Conservation (phyloP, 495 filamentous ascomycete genomes). For the Penicillium canescens region DNA sequence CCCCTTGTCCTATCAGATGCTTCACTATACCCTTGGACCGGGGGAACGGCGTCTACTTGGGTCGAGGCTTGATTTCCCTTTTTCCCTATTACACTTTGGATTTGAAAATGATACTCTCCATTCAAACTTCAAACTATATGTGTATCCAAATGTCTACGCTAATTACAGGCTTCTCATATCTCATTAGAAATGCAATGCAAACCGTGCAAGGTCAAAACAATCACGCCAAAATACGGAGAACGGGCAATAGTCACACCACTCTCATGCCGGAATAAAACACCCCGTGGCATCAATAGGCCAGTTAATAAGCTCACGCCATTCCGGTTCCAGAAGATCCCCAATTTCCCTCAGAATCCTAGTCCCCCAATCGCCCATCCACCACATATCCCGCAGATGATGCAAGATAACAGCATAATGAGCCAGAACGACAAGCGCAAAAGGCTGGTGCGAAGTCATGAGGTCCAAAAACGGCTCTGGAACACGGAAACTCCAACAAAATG, state of each 20-base stretch:
- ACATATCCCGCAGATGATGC: constrained; percentile 47
- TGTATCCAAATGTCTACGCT: constrained; percentile 17
- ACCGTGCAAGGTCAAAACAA: not conserved
- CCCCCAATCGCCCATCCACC: constrained; percentile 55
- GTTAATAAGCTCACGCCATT: constrained; percentile 34
- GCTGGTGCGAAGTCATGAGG: constrained; percentile 47
- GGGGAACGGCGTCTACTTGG: constrained; percentile 10
- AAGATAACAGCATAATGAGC: constrained; percentile 53
- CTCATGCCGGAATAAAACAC: constrained; percentile 23
- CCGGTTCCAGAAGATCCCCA: constrained; percentile 27
- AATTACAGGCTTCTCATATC: constrained; percentile 21
- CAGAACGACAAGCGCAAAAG: constrained; percentile 55
- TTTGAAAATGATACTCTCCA: not conserved
- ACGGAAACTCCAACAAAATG: constrained; percentile 52
- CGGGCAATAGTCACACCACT: not conserved
- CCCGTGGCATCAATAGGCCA: constrained; percentile 46
- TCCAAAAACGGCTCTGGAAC: constrained; percentile 52
- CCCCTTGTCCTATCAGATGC: not conserved
- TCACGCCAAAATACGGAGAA: not conserved
- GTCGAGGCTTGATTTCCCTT: not conserved
- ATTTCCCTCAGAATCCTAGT: constrained; percentile 31
- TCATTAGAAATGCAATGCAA: constrained; percentile 14
- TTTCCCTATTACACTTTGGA: not conserved
- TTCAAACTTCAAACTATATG: constrained; percentile 5
- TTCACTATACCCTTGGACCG: constrained; percentile 5